Conservation (phyloP, 306 rosid species). For the Cicer arietinum region DNA sequence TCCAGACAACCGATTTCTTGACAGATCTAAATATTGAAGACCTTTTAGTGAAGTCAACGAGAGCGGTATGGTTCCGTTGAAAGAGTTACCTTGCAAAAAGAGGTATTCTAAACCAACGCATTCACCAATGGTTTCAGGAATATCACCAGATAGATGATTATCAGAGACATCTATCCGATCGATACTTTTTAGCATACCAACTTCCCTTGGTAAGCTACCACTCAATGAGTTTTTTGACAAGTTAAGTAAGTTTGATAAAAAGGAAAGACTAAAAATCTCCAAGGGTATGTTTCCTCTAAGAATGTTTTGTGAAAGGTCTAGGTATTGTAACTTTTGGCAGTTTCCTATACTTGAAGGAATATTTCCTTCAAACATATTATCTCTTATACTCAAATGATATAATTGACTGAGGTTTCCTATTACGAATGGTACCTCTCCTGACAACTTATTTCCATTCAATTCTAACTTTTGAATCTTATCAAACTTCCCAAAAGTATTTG, state of each 20-base stretch:
- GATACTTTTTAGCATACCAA: neutral
- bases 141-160: slow-evolving; percentile 30
- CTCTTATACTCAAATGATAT: neutral
- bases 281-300: slow-evolving; percentile 45
- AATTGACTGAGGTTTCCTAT: slow-evolving; percentile 45
- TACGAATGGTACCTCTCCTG: slow-evolving; percentile 24
- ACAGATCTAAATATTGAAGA: slow-evolving; percentile 41
- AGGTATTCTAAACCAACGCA: slow-evolving; percentile 44
- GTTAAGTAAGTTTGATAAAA: slow-evolving; percentile 16
- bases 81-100: slow-evolving; percentile 37
- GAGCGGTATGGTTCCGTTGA: slow-evolving; percentile 44
- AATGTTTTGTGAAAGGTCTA: slow-evolving; percentile 24
- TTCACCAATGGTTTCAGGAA: slow-evolving; percentile 44
- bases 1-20: slow-evolving; percentile 42
- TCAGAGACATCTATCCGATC: neutral
- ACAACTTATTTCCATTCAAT: slow-evolving; percentile 23
- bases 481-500: slow-evolving; percentile 38
- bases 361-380: slow-evolving; percentile 42
- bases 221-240: slow-evolving; percentile 45
- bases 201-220: neutral
- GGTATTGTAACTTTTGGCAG: neutral
- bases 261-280: slow-evolving; percentile 23
- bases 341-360: slow-evolving; percentile 44
- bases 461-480: neutral
- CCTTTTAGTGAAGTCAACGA: slow-evolving; percentile 32